A percentile compares a stretch with the other conserved stretches of the same genome.
These are phyloP conservation scores for Medicago lupulina DNA, from an alignment of 306 rosid species.

Conservation along the genomic window DNA sequence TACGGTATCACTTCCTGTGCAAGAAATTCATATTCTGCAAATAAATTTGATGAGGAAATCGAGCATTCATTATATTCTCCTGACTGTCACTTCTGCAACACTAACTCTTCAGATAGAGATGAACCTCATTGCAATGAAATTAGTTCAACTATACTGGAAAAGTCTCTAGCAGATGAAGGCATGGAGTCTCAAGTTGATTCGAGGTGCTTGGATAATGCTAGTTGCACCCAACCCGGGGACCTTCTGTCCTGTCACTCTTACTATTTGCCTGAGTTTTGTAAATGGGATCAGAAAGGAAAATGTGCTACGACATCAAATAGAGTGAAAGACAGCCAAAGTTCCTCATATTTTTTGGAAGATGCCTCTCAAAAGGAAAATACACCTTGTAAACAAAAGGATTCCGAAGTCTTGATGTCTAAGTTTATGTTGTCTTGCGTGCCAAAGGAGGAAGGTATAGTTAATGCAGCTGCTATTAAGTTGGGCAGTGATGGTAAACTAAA, in stretches of 20 bases:
- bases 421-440: constrained; percentile 7
- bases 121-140: constrained; percentile 3
- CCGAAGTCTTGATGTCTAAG: constrained; percentile 1
- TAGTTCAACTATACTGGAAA: constrained; percentile 26
- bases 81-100: constrained; percentile 24
- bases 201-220: constrained; percentile 32
- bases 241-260: constrained; percentile 37
- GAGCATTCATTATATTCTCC: constrained; percentile 41
- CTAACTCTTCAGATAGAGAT: constrained; percentile 21
- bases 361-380: constrained; percentile 37
- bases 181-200: constrained; percentile 31
- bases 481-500: constrained; percentile 35
- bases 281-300: constrained; percentile 67
- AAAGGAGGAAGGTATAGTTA: constrained; percentile 11
- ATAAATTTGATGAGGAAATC: constrained; percentile 46
- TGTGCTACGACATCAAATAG: constrained; percentile 34
- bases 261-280: constrained; percentile 45
- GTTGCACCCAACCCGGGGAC: constrained; percentile 39
- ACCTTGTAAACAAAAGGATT: constrained; percentile 29
- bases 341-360: constrained; percentile 28
- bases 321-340: constrained; percentile 14
- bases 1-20: constrained; percentile 26
- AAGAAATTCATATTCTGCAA: constrained; percentile 31
- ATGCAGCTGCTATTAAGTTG: constrained; percentile 26
- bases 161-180: constrained; percentile 37